phyloP scores from a whole-genome alignment of 768 basidiomycete species.

The Serendipita sp. region DNA sequence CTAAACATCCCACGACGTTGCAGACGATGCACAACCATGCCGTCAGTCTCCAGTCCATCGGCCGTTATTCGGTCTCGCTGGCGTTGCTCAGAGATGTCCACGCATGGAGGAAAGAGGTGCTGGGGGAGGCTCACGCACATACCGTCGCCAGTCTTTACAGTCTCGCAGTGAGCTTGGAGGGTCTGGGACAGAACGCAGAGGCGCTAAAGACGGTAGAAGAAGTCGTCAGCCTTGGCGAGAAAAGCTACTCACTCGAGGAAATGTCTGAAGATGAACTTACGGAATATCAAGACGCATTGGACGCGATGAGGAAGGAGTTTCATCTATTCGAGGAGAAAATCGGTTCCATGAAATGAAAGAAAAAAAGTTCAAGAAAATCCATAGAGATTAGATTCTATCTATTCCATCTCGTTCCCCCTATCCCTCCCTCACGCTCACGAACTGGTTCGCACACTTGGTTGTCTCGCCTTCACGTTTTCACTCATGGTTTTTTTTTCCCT shows the following conservation, averaged over 20 bases:
- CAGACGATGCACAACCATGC: conserved; percentile 5
- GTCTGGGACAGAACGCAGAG: background rate
- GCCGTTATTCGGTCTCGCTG: background rate
- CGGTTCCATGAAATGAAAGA: background rate
- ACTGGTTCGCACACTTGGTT: background rate
- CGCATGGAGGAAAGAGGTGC: background rate
- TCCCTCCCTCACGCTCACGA: too few relatives aligned
- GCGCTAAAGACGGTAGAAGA: background rate
- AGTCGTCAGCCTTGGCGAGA: background rate
- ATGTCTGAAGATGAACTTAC: background rate
- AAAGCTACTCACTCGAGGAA: background rate
- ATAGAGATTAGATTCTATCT: too few relatives aligned
- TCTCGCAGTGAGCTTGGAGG: background rate
- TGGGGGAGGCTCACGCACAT: background rate
- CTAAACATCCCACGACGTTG: background rate
- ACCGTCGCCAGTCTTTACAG: background rate
- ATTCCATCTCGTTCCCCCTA: too few relatives aligned
- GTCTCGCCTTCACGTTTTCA: background rate
- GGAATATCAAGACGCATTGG: background rate
- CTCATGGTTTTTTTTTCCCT: background rate
- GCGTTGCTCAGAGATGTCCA: background rate
- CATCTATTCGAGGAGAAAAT: conserved; percentile 1
- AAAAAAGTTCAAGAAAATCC: too few relatives aligned
- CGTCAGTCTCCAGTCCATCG: background rate
- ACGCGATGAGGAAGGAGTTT: background rate